Conservation (phyloP, 2,329 filamentous ascomycete species). For the Claviceps quebecensis region DNA sequence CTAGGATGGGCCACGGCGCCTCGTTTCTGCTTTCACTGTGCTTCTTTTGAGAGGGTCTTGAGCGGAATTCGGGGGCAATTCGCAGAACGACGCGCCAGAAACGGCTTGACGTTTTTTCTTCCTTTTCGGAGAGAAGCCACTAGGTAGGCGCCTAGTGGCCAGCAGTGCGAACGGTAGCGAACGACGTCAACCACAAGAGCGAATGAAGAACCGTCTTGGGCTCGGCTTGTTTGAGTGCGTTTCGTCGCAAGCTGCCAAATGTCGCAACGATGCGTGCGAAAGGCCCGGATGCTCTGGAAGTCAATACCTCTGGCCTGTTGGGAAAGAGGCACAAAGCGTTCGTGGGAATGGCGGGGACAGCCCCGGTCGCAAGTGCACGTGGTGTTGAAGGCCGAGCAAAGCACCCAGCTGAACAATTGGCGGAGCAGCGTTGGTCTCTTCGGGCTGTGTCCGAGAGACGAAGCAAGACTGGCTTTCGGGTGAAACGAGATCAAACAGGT, state of each 20-base stretch:
- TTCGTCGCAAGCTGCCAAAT: neutral
- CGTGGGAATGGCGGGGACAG: neutral
- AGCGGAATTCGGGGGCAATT: neutral
- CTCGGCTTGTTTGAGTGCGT: neutral
- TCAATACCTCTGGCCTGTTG: neutral
- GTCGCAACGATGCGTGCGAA: neutral
- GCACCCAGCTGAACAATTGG: neutral
- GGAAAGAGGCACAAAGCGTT: neutral
- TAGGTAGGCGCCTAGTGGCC: neutral
- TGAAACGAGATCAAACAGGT: neutral
- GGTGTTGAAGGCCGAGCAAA: neutral
- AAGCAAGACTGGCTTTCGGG: neutral
- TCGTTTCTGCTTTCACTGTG: neutral
- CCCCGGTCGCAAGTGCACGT: constrained; percentile 3
- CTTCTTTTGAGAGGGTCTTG: neutral
- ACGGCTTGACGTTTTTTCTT: neutral
- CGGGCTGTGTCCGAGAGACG: neutral
- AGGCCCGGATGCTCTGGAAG: neutral
- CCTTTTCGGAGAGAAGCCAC: neutral
- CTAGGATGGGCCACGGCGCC: constrained; percentile 4
- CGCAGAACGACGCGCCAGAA: neutral
- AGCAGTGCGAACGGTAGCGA: neutral
- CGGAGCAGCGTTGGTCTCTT: neutral
- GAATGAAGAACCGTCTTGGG: neutral
- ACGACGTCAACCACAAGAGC: neutral